These are phyloP conservation scores for Nadsonia fulvescens DNA, from an alignment of 805 yeast genomes.

Conservation along the genomic window DNA sequence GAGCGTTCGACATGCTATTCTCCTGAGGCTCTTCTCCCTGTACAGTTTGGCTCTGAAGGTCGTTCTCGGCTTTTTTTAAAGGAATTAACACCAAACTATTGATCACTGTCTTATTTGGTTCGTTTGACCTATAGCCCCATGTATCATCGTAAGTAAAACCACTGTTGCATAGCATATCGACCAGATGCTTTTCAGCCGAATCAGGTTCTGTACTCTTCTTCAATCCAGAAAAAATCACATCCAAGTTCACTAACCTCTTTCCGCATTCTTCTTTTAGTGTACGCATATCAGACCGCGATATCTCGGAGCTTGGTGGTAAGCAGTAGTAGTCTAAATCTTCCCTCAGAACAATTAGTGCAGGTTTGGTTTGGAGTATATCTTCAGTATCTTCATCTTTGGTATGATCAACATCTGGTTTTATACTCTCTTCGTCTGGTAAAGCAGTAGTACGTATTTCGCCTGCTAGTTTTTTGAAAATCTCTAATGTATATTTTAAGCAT, in stretches of 20 bases:
- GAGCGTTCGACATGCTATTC: conserved; percentile 17
- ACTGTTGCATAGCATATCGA: conserved; percentile 85
- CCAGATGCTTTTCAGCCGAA: conserved; percentile 84
- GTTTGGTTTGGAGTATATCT: conserved; percentile 56
- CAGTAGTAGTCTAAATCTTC: conserved; percentile 92
- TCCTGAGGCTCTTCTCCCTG: conserved; percentile 2
- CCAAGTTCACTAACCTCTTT: conserved; percentile 35
- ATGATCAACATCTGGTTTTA: conserved; percentile 2
- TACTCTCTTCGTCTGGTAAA: background rate
- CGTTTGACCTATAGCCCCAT: conserved; percentile 87
- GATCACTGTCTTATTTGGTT: conserved; percentile 74
- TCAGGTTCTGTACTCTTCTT: conserved; percentile 26
- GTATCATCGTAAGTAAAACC: conserved; percentile 50
- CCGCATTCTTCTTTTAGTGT: conserved; percentile 61
- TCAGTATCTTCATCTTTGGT: conserved; percentile 24
- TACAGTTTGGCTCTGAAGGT: background rate
- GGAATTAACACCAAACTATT: conserved; percentile 64
- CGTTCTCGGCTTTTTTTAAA: conserved; percentile 7
- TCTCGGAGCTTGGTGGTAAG: conserved; percentile 51
- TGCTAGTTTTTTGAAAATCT: conserved; percentile 52
- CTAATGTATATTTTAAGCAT: conserved; percentile 71
- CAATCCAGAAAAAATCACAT: conserved; percentile 61
- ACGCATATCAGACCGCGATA: conserved; percentile 40
- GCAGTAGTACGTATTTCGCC: conserved; percentile 1
- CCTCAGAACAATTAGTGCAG: conserved; percentile 77